Conservation (phyloP, 2,329 filamentous ascomycete species). For the Fusarium oligoseptatum region DNA sequence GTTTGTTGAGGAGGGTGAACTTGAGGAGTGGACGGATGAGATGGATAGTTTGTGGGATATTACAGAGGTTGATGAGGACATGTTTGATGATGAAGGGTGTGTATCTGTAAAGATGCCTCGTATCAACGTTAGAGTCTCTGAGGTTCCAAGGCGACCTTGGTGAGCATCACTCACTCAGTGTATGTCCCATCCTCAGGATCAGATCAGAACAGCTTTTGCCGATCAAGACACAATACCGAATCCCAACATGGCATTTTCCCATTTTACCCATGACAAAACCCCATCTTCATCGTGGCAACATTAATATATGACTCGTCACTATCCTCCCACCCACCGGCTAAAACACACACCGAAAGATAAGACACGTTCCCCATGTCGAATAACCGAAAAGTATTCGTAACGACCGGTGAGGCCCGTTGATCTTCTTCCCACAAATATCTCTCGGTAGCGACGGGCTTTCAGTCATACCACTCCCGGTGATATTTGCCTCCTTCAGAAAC, state of each 20-base stretch:
- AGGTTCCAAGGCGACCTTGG: not conserved
- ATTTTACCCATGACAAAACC: constrained; percentile 15
- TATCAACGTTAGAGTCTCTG: constrained; percentile 10
- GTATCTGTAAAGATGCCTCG: constrained; percentile 6
- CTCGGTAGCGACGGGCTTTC: not conserved
- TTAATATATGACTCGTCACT: constrained; percentile 9
- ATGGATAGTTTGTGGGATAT: constrained; percentile 26
- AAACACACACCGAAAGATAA: constrained; percentile 33
- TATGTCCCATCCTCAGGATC: not conserved
- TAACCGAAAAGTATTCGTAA: constrained; percentile 22
- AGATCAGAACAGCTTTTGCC: not conserved
- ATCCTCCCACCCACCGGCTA: not conserved
- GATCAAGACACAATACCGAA: not conserved
- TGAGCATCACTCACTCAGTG: not conserved
- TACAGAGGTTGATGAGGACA: constrained; percentile 15
- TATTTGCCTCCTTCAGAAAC: not conserved
- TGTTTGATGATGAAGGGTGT: constrained; percentile 18
- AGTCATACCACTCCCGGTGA: constrained; percentile 14
- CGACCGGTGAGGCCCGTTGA: not conserved
- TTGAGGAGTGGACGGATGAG: constrained; percentile 26
- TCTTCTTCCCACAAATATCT: too few relatives aligned
- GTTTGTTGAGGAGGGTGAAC: constrained; percentile 8
- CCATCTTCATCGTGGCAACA: constrained; percentile 5
- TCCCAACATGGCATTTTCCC: not conserved
- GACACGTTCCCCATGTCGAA: constrained; percentile 11